Percentiles rank a stretch among this genome's conserved stretches.
phyloP scores from a whole-genome alignment of 164 flowering plant genomes.

The Sedum album region DNA sequence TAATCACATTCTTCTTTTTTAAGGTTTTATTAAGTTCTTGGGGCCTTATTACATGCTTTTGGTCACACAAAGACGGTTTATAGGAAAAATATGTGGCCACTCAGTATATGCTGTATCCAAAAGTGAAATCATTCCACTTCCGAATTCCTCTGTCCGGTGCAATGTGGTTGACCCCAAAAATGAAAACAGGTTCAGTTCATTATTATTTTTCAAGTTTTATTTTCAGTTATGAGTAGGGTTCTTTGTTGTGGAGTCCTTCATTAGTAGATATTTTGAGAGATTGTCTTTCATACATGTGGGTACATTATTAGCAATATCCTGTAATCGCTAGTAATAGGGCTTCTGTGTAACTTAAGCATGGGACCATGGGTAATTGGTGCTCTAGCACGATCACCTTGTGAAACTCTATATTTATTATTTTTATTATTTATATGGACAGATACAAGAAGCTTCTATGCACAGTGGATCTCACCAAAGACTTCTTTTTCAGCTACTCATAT shows the following conservation, averaged over 20 bases:
- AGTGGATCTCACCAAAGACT: slow-evolving; percentile 97
- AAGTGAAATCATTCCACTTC: slow-evolving; percentile 79
- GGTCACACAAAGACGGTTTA: slow-evolving; percentile 85
- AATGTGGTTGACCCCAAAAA: slow-evolving; percentile 69
- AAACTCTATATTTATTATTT: slow-evolving; percentile 17
- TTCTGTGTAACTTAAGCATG: not conserved
- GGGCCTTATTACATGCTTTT: slow-evolving; percentile 95
- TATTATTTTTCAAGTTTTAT: slow-evolving; percentile 22
- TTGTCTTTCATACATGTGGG: not conserved
- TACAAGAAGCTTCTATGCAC: slow-evolving; percentile 96
- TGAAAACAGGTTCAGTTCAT: slow-evolving; percentile 96
- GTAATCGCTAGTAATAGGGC: not conserved
- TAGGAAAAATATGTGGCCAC: slow-evolving; percentile 87
- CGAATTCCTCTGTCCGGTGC: slow-evolving; percentile 50
- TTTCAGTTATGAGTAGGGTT: not conserved
- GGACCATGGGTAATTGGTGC: not conserved
- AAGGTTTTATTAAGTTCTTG: slow-evolving; percentile 87
- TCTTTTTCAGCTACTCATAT: slow-evolving; percentile 99
- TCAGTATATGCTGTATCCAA: slow-evolving; percentile 63
- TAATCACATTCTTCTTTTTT: slow-evolving; percentile 12
- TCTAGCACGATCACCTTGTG: not conserved
- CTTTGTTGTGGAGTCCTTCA: not conserved
- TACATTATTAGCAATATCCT: not conserved
- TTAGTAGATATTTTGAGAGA: not conserved
- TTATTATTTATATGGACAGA: slow-evolving; percentile 67